These are phyloP conservation scores for Vaccinium myrtillus DNA, from an alignment of 148 eudicot genomes.

Conservation along the genomic window DNA sequence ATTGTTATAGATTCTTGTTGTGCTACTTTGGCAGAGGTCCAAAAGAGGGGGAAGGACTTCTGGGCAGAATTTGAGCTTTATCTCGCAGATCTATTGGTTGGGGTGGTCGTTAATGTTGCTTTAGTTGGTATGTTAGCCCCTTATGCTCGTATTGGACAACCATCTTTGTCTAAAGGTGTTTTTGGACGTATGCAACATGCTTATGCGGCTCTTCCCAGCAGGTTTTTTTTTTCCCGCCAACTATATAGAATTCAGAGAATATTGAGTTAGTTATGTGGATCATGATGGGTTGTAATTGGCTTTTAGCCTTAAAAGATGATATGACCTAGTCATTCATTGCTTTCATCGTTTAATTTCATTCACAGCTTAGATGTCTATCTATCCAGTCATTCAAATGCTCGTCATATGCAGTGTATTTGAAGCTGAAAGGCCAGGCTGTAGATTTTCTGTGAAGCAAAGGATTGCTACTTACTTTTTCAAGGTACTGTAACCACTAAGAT, in stretches of 20 bases:
- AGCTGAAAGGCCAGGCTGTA: conserved; percentile 73
- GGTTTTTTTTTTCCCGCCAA: conserved; percentile 30
- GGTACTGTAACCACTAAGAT: conserved; percentile 27
- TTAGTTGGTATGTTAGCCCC: conserved; percentile 77
- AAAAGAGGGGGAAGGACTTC: conserved; percentile 67
- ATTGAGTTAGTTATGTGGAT: neutral
- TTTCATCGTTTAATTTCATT: conserved; percentile 5
- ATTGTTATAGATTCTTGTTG: conserved; percentile 67
- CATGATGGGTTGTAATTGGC: neutral
- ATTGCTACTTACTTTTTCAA: conserved; percentile 63
- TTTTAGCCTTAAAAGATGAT: neutral
- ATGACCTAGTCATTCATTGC: neutral
- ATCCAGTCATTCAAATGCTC: neutral
- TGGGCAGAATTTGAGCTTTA: conserved; percentile 74
- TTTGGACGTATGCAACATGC: conserved; percentile 46
- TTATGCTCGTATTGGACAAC: conserved; percentile 62
- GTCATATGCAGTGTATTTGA: conserved; percentile 53
- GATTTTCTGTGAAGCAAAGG: conserved; percentile 55
- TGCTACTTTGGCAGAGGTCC: conserved; percentile 69
- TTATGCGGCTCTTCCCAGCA: conserved; percentile 60
- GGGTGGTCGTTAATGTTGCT: conserved; percentile 61
- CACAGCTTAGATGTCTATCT: neutral
- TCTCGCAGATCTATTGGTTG: conserved; percentile 61
- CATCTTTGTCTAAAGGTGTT: conserved; percentile 39
- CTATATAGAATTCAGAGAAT: neutral